These are phyloP conservation scores for Chrysoporthe austroafricana DNA, from an alignment of 2,329 filamentous ascomycete species.

Conservation along the genomic window DNA sequence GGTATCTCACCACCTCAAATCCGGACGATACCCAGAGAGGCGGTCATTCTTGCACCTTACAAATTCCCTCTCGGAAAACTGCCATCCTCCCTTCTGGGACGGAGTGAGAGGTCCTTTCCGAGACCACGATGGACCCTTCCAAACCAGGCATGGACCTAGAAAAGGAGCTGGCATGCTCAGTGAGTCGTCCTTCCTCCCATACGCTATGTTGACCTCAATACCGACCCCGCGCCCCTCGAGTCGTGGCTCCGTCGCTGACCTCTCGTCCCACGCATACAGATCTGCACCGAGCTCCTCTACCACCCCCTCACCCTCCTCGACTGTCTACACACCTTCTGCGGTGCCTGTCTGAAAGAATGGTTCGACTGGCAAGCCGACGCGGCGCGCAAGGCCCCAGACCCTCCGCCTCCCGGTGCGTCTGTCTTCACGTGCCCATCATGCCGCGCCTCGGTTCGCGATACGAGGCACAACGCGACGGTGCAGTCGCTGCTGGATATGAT, in stretches of 20 bases:
- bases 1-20: neutral
- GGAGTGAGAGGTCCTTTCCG: conserved; percentile 11
- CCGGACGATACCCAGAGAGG: neutral
- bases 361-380: conserved; percentile 77
- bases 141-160: conserved; percentile 72
- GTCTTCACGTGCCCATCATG: conserved; percentile 91
- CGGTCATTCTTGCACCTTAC: neutral
- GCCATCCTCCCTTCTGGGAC: conserved; percentile 19
- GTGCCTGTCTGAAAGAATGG: conserved; percentile 94
- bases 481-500: conserved; percentile 90
- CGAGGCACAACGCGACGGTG: conserved; percentile 87
- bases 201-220: conserved; percentile 7
- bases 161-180: conserved; percentile 93
- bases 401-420: conserved; percentile 51
- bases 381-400: conserved; percentile 54
- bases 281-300: conserved; percentile 93
- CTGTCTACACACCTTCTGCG: conserved; percentile 95
- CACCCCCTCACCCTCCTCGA: conserved; percentile 90
- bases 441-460: conserved; percentile 82
- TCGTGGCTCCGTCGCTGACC: conserved; percentile 19
- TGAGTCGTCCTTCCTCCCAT: conserved; percentile 52
- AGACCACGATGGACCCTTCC: conserved; percentile 51
- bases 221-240: conserved; percentile 11
- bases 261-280: conserved; percentile 56
- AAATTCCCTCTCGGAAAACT: conserved; percentile 1